These are phyloP conservation scores for Globisporangium mamillatum DNA, from an alignment of 352 stramenopile genomes.

Conservation along the genomic window DNA sequence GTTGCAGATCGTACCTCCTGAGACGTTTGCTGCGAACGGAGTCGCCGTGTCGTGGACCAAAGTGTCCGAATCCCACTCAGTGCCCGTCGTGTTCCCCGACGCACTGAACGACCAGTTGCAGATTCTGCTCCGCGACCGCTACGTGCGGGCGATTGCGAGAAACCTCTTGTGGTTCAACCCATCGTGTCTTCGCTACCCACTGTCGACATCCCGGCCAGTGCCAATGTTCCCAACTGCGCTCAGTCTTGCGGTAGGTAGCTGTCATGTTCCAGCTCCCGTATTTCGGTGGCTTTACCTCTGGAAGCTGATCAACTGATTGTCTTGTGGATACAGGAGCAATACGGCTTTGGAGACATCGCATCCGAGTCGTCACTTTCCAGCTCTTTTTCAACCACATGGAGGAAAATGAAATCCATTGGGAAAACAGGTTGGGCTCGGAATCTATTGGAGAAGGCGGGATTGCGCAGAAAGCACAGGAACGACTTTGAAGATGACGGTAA, in stretches of 20 bases:
- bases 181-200: constrained; percentile 27
- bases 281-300: no score
- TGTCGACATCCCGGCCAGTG: constrained; percentile 33
- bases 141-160: constrained; percentile 44
- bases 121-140: constrained; percentile 44
- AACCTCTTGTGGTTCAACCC: constrained; percentile 43
- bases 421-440: constrained; percentile 51
- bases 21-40: constrained; percentile 48
- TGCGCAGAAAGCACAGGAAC: constrained; percentile 25
- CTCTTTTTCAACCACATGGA: constrained; percentile 55
- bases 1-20: constrained; percentile 42
- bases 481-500: constrained; percentile 16
- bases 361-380: constrained; percentile 40
- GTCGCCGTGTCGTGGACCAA: constrained; percentile 66
- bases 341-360: constrained; percentile 72
- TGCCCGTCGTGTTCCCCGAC: constrained; percentile 59
- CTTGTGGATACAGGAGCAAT: constrained; percentile 53
- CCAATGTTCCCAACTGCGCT: constrained; percentile 53
- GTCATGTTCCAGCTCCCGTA: no score
- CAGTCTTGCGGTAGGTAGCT: constrained; percentile 38
- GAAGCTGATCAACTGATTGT: background rate
- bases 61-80: constrained; percentile 61
- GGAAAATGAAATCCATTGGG: constrained; percentile 53
- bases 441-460: constrained; percentile 52
- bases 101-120: constrained; percentile 50